Evolutionary conservation across 371 early-diverging fungal genomes (phyloP), one percentile per base, ranked within the genome.

Genomic region (Mycotypha africana): DNA sequence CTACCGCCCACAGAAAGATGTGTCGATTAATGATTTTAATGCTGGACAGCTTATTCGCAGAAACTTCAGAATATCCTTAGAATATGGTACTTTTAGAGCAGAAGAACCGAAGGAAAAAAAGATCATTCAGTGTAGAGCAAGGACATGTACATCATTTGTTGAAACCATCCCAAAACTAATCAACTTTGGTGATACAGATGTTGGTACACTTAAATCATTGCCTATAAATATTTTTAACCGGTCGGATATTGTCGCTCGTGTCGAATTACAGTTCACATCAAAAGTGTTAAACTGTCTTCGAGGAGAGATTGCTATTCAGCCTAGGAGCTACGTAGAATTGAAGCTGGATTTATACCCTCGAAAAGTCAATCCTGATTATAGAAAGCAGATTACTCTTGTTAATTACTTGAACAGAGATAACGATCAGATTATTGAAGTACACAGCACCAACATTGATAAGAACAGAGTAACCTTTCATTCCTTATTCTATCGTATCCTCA

Each of bases 301-400:
- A 4, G 88, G 85, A 16, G 88, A 91, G 41, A 77, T 95, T 16
- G 60, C 74, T 8, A 92, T 98, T 24, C 87, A 88, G 9, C 92
- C 97, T 15, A 79, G 81, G 42, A 84, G 86, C 28, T 76, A 86
- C n/a, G 76, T 85, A 11, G 86, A 89, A 34, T 79, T 94, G 23
- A 92, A 91, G 51, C 67, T 98, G 16, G 95, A 95, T 58, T 85
- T 97, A 35, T 96, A 93, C 59, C 98, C 98, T 2, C 86, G 97
- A n/a, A 95, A 96, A 62, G 88, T 95, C 24, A 98, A 98, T 53
- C 91, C 95, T 1, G 93, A 95, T 38, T 98, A 98, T 62, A 82
- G 93, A 50, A 97, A 97, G 60, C 94, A 98, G 61, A 84, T 98
- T 16, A 92, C 92, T 0, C 78, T 97, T 14, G 88, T 89, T 48